Evolutionary conservation across 805 yeast genomes (phyloP).

Genomic region (Saccharomycopsis malanga): DNA sequence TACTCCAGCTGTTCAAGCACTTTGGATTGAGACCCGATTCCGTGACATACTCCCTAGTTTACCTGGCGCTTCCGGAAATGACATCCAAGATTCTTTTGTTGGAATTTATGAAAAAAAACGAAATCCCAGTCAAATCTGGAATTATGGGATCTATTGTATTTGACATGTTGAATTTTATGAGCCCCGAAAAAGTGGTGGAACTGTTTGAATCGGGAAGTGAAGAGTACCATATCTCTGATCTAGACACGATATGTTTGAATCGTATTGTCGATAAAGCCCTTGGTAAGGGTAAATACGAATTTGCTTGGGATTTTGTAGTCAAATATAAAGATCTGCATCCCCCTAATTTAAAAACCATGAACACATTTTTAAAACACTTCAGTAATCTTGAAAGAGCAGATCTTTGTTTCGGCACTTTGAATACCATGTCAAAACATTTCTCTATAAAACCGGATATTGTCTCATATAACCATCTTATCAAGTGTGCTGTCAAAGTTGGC

Average conservation of each 20-base stretch:
- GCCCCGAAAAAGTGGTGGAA: constrained; percentile 24
- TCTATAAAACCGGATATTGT: constrained; percentile 28
- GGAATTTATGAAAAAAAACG: constrained; percentile 28
- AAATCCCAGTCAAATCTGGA: constrained; percentile 29
- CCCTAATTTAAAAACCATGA: constrained; percentile 25
- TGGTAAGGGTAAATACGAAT: constrained; percentile 26
- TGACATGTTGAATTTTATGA: constrained; percentile 23
- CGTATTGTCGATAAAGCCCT: constrained; percentile 27
- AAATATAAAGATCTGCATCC: constrained; percentile 16
- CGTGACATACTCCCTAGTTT: constrained; percentile 34
- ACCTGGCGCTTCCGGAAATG: constrained; percentile 30
- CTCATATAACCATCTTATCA: constrained; percentile 31
- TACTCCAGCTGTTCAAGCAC: constrained; percentile 13
- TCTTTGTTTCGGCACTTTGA: constrained; percentile 29
- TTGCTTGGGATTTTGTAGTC: constrained; percentile 28
- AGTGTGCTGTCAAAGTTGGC: constrained; percentile 31
- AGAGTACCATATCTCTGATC: constrained; percentile 4
- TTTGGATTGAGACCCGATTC: constrained; percentile 29
- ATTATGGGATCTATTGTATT: constrained; percentile 27
- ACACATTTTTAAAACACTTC: constrained; percentile 29
- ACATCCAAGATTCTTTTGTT: constrained; percentile 29
- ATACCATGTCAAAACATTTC: constrained; percentile 27
- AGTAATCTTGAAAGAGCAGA: constrained; percentile 32
- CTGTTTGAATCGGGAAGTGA: constrained; percentile 22
- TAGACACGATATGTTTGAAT: constrained; percentile 22